phyloP scores from a whole-genome alignment of 2,329 filamentous ascomycete genomes.

The Pseudonectria buxi region DNA sequence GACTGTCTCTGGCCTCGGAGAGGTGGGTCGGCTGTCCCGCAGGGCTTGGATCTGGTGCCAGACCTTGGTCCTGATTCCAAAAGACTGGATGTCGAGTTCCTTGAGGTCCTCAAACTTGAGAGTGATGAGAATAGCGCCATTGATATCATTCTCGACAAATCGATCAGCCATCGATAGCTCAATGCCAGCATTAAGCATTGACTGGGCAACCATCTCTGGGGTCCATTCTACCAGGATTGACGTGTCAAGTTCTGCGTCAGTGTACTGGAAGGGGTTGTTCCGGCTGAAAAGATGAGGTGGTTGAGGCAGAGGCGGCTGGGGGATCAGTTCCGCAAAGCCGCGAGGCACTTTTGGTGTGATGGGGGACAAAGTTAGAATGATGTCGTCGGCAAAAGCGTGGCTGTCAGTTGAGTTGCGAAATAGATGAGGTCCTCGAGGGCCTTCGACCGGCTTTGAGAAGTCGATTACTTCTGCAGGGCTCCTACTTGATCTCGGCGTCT shows the following conservation, averaged over 20 bases:
- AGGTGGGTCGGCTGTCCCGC: slow-evolving; percentile 46
- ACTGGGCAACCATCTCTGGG: slow-evolving; percentile 71
- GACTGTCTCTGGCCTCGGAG: slow-evolving; percentile 49
- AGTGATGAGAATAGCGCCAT: slow-evolving; percentile 78
- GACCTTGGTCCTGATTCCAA: slow-evolving; percentile 70
- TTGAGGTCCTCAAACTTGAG: slow-evolving; percentile 83
- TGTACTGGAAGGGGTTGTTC: slow-evolving; percentile 50
- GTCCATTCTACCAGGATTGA: slow-evolving; percentile 59
- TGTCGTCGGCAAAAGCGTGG: slow-evolving; percentile 36
- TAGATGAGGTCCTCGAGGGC: slow-evolving; percentile 78
- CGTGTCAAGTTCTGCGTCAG: slow-evolving; percentile 50
- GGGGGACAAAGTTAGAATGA: slow-evolving; percentile 63
- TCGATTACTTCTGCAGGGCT: slow-evolving; percentile 56
- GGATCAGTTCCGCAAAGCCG: slow-evolving; percentile 20
- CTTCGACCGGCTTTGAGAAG: slow-evolving; percentile 62
- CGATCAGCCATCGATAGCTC: slow-evolving; percentile 71
- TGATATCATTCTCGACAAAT: slow-evolving; percentile 90
- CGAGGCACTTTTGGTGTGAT: slow-evolving; percentile 58
- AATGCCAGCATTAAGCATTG: slow-evolving; percentile 79
- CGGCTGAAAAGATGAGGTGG: slow-evolving; percentile 23
- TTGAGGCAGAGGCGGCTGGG: slow-evolving; percentile 13
- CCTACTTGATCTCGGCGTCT: slow-evolving; percentile 65
- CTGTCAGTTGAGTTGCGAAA: slow-evolving; percentile 64
- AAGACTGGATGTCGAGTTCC: slow-evolving; percentile 73
- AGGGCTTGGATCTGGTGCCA: slow-evolving; percentile 75